Evolutionary conservation across 371 early-diverging fungal genomes (phyloP).

Genomic region (Syncephalastrum contaminatum): DNA sequence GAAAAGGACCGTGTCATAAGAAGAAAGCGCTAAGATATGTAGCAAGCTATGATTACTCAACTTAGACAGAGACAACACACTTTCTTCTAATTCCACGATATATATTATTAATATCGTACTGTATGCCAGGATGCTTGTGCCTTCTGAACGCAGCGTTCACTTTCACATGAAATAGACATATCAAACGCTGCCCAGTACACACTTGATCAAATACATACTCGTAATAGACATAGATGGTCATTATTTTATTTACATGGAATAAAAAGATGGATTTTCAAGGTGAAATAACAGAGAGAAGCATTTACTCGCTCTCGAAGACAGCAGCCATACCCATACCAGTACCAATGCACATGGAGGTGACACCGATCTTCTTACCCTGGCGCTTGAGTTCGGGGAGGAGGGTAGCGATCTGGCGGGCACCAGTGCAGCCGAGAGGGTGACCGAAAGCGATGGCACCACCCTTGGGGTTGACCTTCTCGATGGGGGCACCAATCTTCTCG

Average conservation of each 20-base stretch:
- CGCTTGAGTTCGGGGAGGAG: conserved; percentile 92
- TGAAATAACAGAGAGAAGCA: neutral
- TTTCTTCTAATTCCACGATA: too few relatives aligned
- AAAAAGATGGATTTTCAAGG: conserved; percentile 1
- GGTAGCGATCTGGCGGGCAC: conserved; percentile 96
- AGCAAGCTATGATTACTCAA: too few relatives aligned
- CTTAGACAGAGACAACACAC: too few relatives aligned
- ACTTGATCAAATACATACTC: too few relatives aligned
- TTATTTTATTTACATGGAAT: neutral
- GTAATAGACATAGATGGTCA: too few relatives aligned
- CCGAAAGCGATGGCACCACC: conserved; percentile 90
- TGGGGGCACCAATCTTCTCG: conserved; percentile 80
- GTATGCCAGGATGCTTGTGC: too few relatives aligned
- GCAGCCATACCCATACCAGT: conserved; percentile 97
- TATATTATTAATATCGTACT: too few relatives aligned
- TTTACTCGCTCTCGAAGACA: conserved; percentile 84
- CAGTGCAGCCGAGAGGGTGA: conserved; percentile 82
- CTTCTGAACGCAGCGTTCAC: too few relatives aligned
- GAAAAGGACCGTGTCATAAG: too few relatives aligned
- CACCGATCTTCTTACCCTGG: conserved; percentile 83
- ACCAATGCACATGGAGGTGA: conserved; percentile 95
- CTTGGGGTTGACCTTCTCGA: conserved; percentile 95
- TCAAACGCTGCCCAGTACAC: too few relatives aligned
- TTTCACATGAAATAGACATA: too few relatives aligned
- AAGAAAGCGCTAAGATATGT: too few relatives aligned